A percentile compares a stretch with the other conserved stretches of the same genome.
Evolutionary conservation across 345 rosid species (phyloP).

Genomic region (Cardamine resedifolia): DNA sequence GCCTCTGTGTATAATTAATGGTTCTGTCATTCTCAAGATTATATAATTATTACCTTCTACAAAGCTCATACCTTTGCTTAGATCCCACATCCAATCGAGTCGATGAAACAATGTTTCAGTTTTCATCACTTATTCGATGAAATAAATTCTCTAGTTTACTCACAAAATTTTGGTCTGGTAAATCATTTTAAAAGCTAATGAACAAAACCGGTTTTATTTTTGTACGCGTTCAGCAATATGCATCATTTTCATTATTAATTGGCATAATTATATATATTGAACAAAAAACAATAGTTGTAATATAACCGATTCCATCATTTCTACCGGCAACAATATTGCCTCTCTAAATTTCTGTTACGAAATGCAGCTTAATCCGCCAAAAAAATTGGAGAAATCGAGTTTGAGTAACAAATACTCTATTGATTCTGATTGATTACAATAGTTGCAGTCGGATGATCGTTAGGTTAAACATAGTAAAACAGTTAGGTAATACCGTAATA

Average conservation of each 20-base stretch:
- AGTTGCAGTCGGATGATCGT: neutral
- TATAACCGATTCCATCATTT: neutral
- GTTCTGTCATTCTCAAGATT: no score
- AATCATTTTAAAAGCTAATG: neutral
- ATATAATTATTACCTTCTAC: no score
- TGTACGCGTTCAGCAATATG: neutral
- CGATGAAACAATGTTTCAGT: no score
- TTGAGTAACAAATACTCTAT: slow-evolving; percentile 26
- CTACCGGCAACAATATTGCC: neutral
- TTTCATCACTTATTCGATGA: no score
- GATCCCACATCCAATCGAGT: no score
- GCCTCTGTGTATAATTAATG: no score
- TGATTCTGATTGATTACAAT: slow-evolving; percentile 8
- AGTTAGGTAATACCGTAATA: neutral
- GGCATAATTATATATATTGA: no score
- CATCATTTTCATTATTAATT: neutral
- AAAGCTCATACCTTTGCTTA: no score
- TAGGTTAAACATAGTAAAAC: neutral
- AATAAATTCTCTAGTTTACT: neutral
- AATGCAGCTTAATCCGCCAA: neutral
- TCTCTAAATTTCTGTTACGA: slow-evolving; percentile 1
- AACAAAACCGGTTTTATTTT: no score
- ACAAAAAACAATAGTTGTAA: no score
- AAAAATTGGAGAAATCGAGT: neutral
- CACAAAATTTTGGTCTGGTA: neutral